Evolutionary conservation across 202 grass and related monocot genomes (phyloP), one percentile per base, ranked within the genome.

Genomic region (Dendrocalamus latiflorus): DNA sequence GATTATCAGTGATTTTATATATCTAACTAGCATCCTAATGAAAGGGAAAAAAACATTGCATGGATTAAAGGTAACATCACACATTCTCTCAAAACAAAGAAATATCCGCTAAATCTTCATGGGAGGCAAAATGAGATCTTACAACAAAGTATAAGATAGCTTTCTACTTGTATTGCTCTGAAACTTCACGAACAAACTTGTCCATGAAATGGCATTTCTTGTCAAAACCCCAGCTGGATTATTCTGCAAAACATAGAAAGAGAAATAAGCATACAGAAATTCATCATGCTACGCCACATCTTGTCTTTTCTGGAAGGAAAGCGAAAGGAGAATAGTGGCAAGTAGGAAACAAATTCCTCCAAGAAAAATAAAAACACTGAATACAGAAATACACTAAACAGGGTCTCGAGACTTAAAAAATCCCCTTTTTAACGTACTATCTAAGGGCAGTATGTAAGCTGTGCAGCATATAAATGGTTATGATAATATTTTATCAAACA

Each of bases 201-300:
- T 95, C 91, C 89, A 92, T 93, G 81, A 95, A 95, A 33, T 93
- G 89, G 18, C 92, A 95, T 78, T 95, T 95, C 77, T 91, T 93
- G 80, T 91, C 61, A 72, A 90, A 98, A 74, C 87, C 91, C 93
- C 78, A 92, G n/a, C 89, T 69, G 93, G 93, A 86, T 93, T 98
- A 76, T 94, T 95, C 91, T 98, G 81, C 78, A 91, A 83, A 56
- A 43, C 28, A 71, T 8, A 54, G 9, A 74, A 13, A 62, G 16
- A 55, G n/a, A n/a, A n/a, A n/a, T n/a, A 81, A 66, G 26, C 63
- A 69, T n/a, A 38, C 38, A 34, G 20, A 53, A 64, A 62, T n/a
- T 47, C 33, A 62, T 47, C 17, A 36, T 0, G 18, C 33, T n/a
- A 44, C 3, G 13, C 15, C 37, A 72, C 25, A 47, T 9, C 30